Evolutionary conservation across 2,329 filamentous ascomycete genomes (phyloP), one percentile per base, ranked within the genome.

Genomic region (Ascosphaera acerosa): DNA sequence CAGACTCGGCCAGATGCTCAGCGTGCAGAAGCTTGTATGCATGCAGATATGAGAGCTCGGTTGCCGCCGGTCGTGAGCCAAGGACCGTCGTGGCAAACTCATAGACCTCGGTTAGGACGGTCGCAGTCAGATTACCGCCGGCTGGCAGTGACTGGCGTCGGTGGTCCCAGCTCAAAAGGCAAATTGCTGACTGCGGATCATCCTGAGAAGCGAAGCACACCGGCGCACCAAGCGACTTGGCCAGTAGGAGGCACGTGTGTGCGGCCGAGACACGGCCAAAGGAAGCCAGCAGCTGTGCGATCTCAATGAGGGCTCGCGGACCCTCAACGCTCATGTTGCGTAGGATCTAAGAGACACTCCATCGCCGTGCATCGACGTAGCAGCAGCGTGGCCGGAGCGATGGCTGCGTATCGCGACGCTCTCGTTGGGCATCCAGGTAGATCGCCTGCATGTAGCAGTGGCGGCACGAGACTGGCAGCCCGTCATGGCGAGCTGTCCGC

Each of bases 91-190:
- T 58, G 1, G 77, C 81, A 48, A 80, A 94, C 48, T 99, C 87
- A 44, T 89, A 94, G 0, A 91, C 70, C 49, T 99, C 87, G 26
- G 80, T 94, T n/a, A 97, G 64, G 31, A 92, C 59, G n/a, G 92
- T 66, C 3, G 80, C 66, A 45, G 94, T 81, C 4, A 76, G 63
- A 42, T 94, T 81, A 38, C 73, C 69, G 32, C 71, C 70, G 37
- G 82, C 73, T 31, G 77, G 70, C 32, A 72, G 64, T 4, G 69
- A 64, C 36, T 74, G 65, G 30, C 65, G 66, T 35, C 66, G 62
- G 49, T 90, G 80, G 47, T 94, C 77, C 10, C 74, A 74, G 10
- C 87, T 84, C 15, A 97, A 59, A 5, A 94, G 64, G 4, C 87
- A 76, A 40, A 94, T 74, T 42, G 73, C 70, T 3, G 74, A 64